Evolutionary conservation across 768 basidiomycete species (phyloP), one percentile per base, ranked within the genome.

Genomic region (Candolleomyces eurysporus): DNA sequence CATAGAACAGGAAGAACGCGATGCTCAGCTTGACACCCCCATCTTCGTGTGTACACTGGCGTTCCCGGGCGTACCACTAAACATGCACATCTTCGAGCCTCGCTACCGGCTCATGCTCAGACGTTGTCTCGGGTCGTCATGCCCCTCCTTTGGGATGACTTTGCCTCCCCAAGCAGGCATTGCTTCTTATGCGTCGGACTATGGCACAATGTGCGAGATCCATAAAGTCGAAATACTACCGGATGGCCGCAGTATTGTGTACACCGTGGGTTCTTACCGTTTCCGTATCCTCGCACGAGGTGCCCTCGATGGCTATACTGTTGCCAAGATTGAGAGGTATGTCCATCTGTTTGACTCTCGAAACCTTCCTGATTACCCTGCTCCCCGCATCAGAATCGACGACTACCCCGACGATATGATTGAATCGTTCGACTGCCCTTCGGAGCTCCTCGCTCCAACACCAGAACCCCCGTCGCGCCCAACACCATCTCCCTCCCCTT

Each of bases 31-130:
- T 60, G 87, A 93, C 69, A 95, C 92, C 17, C 94, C 96, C 59
- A 90, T 98, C 63, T 96, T 98, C 67, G 86, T 95, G 64, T 91
- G 89, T 71, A 90, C 91, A 48, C 86, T 97, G 54, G 86, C 89
- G 50, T 98, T 97, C 76, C 96, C 96, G 1, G 90, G 89, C 59
- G 87, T 94, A 77, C 94, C 94, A 45, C 95, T 90, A 51, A 80
- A 90, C 58, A 78, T 98, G 16, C 95, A 97, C 73, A 88, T 98
- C 69, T 98, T 93, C 71, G 96, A 98, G 72, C 96, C 96, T 0
- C 83, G 92, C 78, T 96, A 98, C 72, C 89, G 96, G 7, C 82
- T 98, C 55, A 98, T 98, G 96, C 88, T 98, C 58, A 90, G 96
- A 22, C 87, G 96, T n/a, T 94, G 91, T 71, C 87, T 98, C 60